phyloP scores from a whole-genome alignment of 164 flowering plant genomes.

The Pachysandra terminalis region DNA sequence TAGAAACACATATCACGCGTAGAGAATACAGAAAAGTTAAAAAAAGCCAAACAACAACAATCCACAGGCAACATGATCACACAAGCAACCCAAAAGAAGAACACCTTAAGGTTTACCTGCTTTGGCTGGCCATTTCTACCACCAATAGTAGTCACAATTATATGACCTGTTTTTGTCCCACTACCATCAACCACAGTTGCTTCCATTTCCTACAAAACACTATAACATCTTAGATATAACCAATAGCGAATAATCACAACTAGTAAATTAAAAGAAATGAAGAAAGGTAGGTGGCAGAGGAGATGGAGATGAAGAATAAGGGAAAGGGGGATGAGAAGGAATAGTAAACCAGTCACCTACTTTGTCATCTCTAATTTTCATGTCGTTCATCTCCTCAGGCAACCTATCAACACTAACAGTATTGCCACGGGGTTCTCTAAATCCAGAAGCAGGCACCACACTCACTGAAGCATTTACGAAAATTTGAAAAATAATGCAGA shows the following conservation, averaged over 20 bases:
- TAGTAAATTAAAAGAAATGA: too few relatives aligned
- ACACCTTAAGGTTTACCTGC: conserved; percentile 34
- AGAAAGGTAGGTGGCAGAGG: not conserved
- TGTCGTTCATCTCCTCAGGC: conserved; percentile 78
- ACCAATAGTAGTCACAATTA: conserved; percentile 68
- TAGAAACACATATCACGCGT: too few relatives aligned
- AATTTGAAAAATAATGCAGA: conserved; percentile 5
- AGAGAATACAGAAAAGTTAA: too few relatives aligned
- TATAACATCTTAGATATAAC: not conserved
- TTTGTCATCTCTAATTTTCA: conserved; percentile 80
- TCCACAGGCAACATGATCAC: not conserved
- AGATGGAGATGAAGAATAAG: too few relatives aligned
- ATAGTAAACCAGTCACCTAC: conserved; percentile 16
- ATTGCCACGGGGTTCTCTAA: conserved; percentile 45
- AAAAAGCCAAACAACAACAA: too few relatives aligned
- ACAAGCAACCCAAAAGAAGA: not conserved
- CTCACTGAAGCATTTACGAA: conserved; percentile 49
- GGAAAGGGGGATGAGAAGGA: too few relatives aligned
- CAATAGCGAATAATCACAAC: not conserved
- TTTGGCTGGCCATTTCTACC: conserved; percentile 65
- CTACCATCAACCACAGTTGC: conserved; percentile 57
- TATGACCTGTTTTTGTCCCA: conserved; percentile 72
- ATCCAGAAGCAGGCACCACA: conserved; percentile 39
- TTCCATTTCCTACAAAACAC: conserved; percentile 49
- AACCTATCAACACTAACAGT: conserved; percentile 49